Evolutionary conservation across 1,284 basidiomycete species (phyloP), one percentile per base, ranked within the genome.

Genomic region (Ganoderma lucidum): DNA sequence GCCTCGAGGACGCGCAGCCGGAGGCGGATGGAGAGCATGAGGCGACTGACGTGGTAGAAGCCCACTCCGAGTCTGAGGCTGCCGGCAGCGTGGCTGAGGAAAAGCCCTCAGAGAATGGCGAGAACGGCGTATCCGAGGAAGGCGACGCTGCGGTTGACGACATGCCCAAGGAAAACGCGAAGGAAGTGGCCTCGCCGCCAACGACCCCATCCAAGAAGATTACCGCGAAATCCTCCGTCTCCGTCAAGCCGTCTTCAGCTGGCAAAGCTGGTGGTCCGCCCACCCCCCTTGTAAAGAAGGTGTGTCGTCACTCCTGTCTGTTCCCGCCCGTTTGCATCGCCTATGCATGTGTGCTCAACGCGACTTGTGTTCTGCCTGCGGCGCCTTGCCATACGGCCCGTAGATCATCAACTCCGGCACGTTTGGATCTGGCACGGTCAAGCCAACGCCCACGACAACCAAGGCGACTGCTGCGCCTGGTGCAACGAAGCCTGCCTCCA

Each of bases 391-490:
- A 19, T 62, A n/a, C 10, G 3, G 28, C 41, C 30, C 65, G 58
- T 77, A 93, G 92, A 85, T 91, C 70, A 82, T 91, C 74, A 89
- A 82, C 79, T 88, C 90, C 70, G 88, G 90, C 74, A 91, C 90
- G 72, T 90, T 91, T 83, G 88, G 89, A 71, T 76, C 86, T 76
- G 88, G 89, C 70, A 75, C 83, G 69, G 81, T 85, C 65, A 93
- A 89, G 79, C 74, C 86, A 72, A 78, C 83, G 63, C 78, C 84
- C 69, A 74, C 86, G 66, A 73, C 76, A 41, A 75, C 80, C 45
- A 83, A 79, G 68, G 84, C 87, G 75, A 81, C 84, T 59, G 51
- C 83, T 48, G 75, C 82, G 68, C 74, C 81, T 68, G 76, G 80
- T 62, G 53, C 35, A 6, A 77, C 81, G 61, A 80, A 79, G 70